Base-by-base conservation (phyloP, 768 basidiomycete genomes). In the Boletus barrowsii region DNA sequence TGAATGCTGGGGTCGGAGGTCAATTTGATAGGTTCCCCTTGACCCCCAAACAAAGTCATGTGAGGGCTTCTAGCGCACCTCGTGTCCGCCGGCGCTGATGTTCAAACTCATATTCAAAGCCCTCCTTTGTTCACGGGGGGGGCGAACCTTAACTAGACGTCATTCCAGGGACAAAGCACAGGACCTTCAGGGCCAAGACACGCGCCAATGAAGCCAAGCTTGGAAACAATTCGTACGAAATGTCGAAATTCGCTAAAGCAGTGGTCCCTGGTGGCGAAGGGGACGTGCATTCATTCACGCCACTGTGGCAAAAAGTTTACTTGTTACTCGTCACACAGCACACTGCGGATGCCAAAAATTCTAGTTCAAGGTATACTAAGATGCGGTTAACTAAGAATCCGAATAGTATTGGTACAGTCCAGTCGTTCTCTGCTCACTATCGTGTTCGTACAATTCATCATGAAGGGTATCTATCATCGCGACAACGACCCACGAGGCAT, bases 331-430 rank as follows among this genome's bases (percentile, higher is more conserved):
- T 37, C 51, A 20, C 48, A 4, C 44, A 51, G 17, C 14, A 32
- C n/a, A 22, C 10, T 32, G 49, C 14, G 42, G 30, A 51, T 54
- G 55, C 53, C 67, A 70, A 67, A 68, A 71, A 61, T 64, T 68
- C 67, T 71, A 71, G 50, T 69, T 69, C 67, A 59, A 68, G 69
- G 69, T 71, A 68, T 68, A 68, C 68, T 70, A 63, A 66, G 52
- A 60, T 66, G 62, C 53, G 14, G 49, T 17, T 54, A 66, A 63
- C 58, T 62, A 71, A 64, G 60, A 67, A 51, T 68, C 69, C 67
- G 33, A 53, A 53, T 66, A 54, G 51, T 68, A 70, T 56, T 69
- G 50, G 65, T 68, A 70, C 67, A 71, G 60, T 70, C 69, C 68
- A 36, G 43, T 62, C 66, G 13, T 58, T 66, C 58, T 51, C 56